Evolutionary conservation across 345 rosid species (phyloP).

Genomic region (Bruguiera parviflora): DNA sequence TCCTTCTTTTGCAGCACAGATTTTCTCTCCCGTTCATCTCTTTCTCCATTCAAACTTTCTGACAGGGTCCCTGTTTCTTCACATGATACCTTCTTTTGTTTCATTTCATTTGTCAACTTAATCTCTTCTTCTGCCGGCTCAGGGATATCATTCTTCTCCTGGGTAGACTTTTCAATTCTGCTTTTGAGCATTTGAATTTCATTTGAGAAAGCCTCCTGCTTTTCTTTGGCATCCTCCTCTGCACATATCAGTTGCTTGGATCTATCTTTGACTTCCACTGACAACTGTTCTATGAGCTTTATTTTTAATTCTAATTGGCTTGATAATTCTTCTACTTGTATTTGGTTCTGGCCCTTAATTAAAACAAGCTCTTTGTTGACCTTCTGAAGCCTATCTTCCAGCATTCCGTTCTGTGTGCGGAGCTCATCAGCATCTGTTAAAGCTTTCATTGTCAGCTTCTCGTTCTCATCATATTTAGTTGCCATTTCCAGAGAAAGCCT

Average conservation of each 20-base stretch:
- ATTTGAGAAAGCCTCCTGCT: constrained; percentile 41
- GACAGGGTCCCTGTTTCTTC: constrained; percentile 44
- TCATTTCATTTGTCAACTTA: constrained; percentile 35
- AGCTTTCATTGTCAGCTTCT: constrained; percentile 20
- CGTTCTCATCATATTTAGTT: constrained; percentile 25
- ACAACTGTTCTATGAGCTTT: constrained; percentile 18
- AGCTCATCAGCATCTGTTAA: constrained; percentile 21
- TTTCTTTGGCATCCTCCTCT: constrained; percentile 24
- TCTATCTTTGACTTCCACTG: constrained; percentile 13
- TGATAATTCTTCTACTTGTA: constrained; percentile 18
- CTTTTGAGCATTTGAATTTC: constrained; percentile 53
- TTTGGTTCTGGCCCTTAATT: constrained; percentile 15
- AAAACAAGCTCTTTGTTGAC: constrained; percentile 20
- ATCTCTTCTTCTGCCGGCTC: constrained; percentile 18
- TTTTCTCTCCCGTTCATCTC: constrained; percentile 45
- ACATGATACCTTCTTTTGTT: constrained; percentile 28
- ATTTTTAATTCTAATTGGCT: constrained; percentile 22
- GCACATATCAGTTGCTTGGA: constrained; percentile 13
- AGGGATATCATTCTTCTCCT: constrained; percentile 21
- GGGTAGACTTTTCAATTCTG: constrained; percentile 36
- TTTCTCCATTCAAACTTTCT: constrained; percentile 53
- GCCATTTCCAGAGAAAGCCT: constrained; percentile 32
- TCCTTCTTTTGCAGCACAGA: constrained; percentile 43
- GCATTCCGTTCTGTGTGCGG: constrained; percentile 8
- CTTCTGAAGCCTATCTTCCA: constrained; percentile 24